Evolutionary conservation across 23 red algal genomes (phyloP), one percentile per base, ranked within the genome.

Genomic region (Gracilaria domingensis): DNA sequence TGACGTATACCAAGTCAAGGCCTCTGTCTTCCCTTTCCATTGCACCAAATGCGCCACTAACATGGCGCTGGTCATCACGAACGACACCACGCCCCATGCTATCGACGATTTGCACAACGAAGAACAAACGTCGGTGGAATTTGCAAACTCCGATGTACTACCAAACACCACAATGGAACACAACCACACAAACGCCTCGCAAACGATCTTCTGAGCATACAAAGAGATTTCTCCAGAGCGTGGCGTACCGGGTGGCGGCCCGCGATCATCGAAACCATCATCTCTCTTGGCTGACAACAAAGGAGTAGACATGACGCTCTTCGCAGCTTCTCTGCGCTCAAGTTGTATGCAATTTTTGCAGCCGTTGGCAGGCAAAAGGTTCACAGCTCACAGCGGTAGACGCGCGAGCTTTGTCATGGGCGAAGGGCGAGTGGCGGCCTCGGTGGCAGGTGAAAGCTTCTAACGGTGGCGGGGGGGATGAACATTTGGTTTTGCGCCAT

Each of bases 81-180:
- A 84, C 24, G 89, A 92, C 18, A 83, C 47, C 38, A 84, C 89
- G 25, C 79, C 89, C 21, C 51, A 55, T 4, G 47, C 78, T 49
- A 92, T 83, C 23, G 45, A 64, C 32, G 49, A 61, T 21, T 14
- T 32, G 51, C 83, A 80, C 25, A 94, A 35, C 30, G 47, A 23
- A 0, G 61, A 58, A 39, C 81, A 81, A 13, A 12, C 1, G 40
- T 86, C 66, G 60, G 33, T 55, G 24, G 32, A 50, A 37, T 24
- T 56, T 4, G 91, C 91, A 61, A 40, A 86, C 20, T 93, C 74
- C 17, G 73, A 67, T 13, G 73, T 87, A 38, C 65, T 54, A 30
- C 91, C 82, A 47, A 86, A 94, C 24, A 94, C 81, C 35, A 94
- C 82, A n/a, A 94, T 81, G 30, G 91, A 94, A 70, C 75, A 66